These are phyloP conservation scores for Sarocladiaceae sp. DNA, from an alignment of 2,329 filamentous ascomycete species.

Conservation along the genomic window DNA sequence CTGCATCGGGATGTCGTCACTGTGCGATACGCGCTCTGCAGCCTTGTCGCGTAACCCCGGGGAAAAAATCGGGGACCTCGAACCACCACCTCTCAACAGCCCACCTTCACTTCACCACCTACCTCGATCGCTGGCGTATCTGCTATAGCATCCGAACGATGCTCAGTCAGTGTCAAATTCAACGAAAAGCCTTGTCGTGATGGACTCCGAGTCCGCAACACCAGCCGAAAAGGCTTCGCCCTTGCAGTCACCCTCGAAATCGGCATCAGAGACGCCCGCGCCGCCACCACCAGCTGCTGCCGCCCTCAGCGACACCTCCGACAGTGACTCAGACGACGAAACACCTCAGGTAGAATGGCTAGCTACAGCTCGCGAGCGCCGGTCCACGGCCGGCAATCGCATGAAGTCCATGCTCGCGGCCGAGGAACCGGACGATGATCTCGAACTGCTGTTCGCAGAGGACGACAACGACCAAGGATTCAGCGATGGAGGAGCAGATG, in stretches of 20 bases:
- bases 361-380: conserved; percentile 67
- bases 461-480: conserved; percentile 67
- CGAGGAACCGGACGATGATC: conserved; percentile 64
- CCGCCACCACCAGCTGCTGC: neutral
- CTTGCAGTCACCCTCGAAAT: conserved; percentile 4
- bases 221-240: neutral
- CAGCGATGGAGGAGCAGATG: conserved; percentile 62
- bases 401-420: conserved; percentile 75
- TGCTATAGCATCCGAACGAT: neutral
- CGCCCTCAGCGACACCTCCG: conserved; percentile 22
- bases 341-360: conserved; percentile 58
- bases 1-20: conserved; percentile 6
- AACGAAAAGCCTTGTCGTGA: neutral
- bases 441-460: conserved; percentile 74
- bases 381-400: conserved; percentile 79
- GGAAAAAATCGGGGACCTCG: neutral
- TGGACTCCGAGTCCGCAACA: conserved; percentile 5
- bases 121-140: neutral
- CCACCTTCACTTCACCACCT: neutral
- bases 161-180: neutral
- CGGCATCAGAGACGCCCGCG: neutral
- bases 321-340: conserved; percentile 25
- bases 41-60: conserved; percentile 3
- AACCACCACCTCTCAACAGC: neutral
- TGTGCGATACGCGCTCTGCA: neutral